Evolutionary conservation across 116 monocot genomes (phyloP), one percentile per base, ranked within the genome.

Genomic region (Papilionanthe hybrid): DNA sequence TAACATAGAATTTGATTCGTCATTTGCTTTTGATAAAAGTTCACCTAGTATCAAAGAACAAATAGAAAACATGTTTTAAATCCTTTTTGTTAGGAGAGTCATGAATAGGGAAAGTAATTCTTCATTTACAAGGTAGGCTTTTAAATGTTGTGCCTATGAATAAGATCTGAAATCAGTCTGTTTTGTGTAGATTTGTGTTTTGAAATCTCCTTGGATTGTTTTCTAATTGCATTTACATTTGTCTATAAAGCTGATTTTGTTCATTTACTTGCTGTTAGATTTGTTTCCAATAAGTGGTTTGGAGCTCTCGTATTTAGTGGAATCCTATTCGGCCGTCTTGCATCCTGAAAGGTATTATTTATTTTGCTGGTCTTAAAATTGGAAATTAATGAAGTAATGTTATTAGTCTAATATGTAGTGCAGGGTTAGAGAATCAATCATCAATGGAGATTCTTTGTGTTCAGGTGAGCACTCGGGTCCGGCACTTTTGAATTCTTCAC

Each of bases 241-340:
- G 22, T 1, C 23, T 23, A 7, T n/a, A 23, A 1, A 7, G 11
- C 23, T 72, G 43, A n/a, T 9, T 42, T 19, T 20, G 17, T 43
- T 42, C 22, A 15, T 1, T 89, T 42, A 45, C 30, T 72, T 67
- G 13, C 49, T 45, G 77, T 29, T 84, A 96, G 96, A 85, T 96
- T 96, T 82, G 84, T 91, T 83, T 96, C 96, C 27, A 96, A 96
- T 79, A 94, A 96, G 71, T 96, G 94, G 94, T 92, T 96, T 75
- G 96, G 96, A 78, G 96, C 92, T 77, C 75, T 94, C 7, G 81
- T 94, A 60, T 96, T 90, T 80, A 68, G 90, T 79, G 96, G 96
- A 37, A 86, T 91, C 63, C 81, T 96, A 76, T 83, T 88, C 67
- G 96, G 96, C 19, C 88, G 90, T 19, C 92, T 96, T 78, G 83